Base-by-base conservation (phyloP, 495 filamentous ascomycete genomes). In the Neurospora sp. region DNA sequence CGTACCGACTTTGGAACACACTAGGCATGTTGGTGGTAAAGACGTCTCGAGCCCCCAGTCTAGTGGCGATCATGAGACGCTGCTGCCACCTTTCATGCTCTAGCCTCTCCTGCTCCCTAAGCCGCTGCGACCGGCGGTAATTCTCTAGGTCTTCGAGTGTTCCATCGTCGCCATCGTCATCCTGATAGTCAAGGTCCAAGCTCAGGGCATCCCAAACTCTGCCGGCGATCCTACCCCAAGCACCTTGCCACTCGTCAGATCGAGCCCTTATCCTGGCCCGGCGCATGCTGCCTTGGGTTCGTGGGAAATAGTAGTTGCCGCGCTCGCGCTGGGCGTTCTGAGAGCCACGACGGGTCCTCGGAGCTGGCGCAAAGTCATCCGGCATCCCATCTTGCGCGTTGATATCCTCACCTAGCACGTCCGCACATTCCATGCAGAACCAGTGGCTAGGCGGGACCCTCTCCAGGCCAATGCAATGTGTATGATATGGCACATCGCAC, bases 121-220 rank as follows among this genome's bases (percentile, higher is more conserved):
- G 84, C 74, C 87, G 87, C 75, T 90, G 87, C 40, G 85, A 84
- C 75, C 86, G 78, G 45, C 88, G 74, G 27, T 61, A 61, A 35
- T 61, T 61, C 14, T 61, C 53, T 74, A 84, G 81, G 76, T 82
- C 75, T 80, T 79, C 82, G 70, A 85, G 75, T 44, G 83, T 77
- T 70, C 69, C 70, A 37, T 74, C 72, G 35, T 93, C 91, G 75
- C 73, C 79, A 16, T 95, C 91, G 73, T 94, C 92, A 76, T 94
- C 95, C 14, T 93, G 92, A 77, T 94, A 96, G 78, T 98, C 94
- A 27, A 97, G 86, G 76, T 98, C 94, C 45, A 98, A 74, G 73
- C 92, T 89, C 12, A 94, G 81, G 61, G 78, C 83, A 75, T 85
- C 82, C 77, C 83, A 87, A 69, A 89, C 78, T 16, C 83, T 79